These are phyloP conservation scores for Plasmodium gallinaceum DNA, from an alignment of 169 alveolate species.

Conservation along the genomic window DNA sequence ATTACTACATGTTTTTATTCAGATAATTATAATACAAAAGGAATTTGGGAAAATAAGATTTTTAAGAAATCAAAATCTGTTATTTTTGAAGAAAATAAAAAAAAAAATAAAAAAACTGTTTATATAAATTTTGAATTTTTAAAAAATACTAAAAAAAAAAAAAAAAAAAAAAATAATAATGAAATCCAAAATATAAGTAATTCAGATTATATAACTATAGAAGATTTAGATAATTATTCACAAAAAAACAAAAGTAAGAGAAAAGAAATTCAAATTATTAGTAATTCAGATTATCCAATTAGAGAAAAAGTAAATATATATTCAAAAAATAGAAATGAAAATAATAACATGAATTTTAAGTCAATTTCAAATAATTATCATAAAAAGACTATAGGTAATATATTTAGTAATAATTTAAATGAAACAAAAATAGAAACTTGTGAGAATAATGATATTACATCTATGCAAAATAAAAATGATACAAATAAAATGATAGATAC, in stretches of 20 bases:
- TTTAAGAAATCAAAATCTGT: conserved; percentile 46
- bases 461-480: not conserved
- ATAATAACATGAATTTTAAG: too few species aligned
- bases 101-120: conserved; percentile 39
- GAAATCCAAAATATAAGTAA: conserved; percentile 8
- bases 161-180: conserved; percentile 4
- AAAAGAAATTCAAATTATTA: not conserved
- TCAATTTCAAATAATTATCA: too few species aligned
- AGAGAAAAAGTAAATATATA: not conserved
- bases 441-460: too few species aligned
- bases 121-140: conserved; percentile 29
- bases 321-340: too few species aligned
- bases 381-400: too few species aligned
- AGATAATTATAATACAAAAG: conserved; percentile 28
- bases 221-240: not conserved
- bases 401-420: too few species aligned
- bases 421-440: too few species aligned
- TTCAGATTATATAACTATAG: conserved; percentile 7
- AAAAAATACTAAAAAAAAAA: conserved; percentile 16
- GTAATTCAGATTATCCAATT: not conserved
- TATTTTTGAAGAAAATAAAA: conserved; percentile 24
- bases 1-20: conserved; percentile 61
- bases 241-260: not conserved
- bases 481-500: not conserved
- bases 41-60: conserved; percentile 5